Evolutionary conservation across 805 yeast genomes (phyloP).

Genomic region (Candida sakaeoensis): DNA sequence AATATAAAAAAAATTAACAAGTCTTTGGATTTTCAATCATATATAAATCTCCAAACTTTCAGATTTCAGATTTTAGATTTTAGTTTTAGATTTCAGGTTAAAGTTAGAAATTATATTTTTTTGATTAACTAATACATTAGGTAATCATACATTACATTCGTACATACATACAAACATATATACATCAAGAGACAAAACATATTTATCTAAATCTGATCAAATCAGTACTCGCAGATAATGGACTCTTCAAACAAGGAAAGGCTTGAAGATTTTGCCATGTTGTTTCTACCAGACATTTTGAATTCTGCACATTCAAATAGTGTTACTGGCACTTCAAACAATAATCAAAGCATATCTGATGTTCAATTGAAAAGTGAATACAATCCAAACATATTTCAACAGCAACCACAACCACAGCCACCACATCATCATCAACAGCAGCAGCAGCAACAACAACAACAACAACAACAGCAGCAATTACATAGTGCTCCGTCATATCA

Average conservation of each 20-base stretch:
- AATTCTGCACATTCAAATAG: background rate
- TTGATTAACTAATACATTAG: background rate
- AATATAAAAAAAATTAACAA: no score
- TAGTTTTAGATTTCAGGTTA: no score
- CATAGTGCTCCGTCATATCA: slow-evolving; percentile 8
- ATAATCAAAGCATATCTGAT: background rate
- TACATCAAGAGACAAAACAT: background rate
- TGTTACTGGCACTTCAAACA: background rate
- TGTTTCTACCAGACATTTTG: slow-evolving; percentile 22
- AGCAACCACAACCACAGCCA: slow-evolving; percentile 2
- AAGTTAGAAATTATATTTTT: no score
- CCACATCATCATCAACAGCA: no score
- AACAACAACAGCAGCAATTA: slow-evolving; percentile 4
- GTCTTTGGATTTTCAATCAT: no score
- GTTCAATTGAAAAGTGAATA: background rate
- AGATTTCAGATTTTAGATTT: background rate
- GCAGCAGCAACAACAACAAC: slow-evolving; percentile 6
- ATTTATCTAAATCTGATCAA: background rate
- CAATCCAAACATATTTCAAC: slow-evolving; percentile 1
- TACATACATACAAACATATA: no score
- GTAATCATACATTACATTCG: background rate
- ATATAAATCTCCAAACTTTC: no score
- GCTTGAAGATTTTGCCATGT: slow-evolving; percentile 37
- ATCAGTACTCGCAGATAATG: slow-evolving; percentile 3
- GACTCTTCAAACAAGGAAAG: slow-evolving; percentile 10